Conservation (phyloP, 179 eudicot species). For the Silene coronaria region DNA sequence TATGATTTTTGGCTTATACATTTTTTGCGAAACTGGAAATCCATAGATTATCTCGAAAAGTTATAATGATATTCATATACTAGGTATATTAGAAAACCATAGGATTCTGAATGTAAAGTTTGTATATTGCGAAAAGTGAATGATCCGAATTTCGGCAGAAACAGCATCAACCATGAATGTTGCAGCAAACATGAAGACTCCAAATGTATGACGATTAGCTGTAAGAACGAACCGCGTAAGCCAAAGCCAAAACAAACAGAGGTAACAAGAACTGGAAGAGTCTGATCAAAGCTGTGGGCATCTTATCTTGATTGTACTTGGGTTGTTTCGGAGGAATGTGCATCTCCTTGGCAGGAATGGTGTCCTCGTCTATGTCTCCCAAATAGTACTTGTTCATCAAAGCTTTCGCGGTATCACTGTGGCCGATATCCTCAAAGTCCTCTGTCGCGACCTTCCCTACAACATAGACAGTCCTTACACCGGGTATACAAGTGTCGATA, state of each 20-base stretch:
- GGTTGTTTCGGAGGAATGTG: slow-evolving; percentile 72
- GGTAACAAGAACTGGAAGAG: slow-evolving; percentile 78
- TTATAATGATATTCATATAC: not conserved
- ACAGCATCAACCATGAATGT: not conserved
- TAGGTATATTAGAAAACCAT: not conserved
- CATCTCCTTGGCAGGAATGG: slow-evolving; percentile 41
- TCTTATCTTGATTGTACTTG: slow-evolving; percentile 61
- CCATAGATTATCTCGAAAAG: not conserved
- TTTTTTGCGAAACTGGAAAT: not conserved
- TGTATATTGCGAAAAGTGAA: not conserved
- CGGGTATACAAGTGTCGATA: too few species aligned
- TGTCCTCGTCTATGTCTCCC: slow-evolving; percentile 57
- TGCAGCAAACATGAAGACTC: not conserved
- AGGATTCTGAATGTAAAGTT: not conserved
- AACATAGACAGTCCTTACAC: too few species aligned
- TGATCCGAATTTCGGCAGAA: not conserved
- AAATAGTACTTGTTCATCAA: slow-evolving; percentile 62
- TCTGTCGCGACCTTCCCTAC: slow-evolving; percentile 85
- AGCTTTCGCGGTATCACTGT: slow-evolving; percentile 61
- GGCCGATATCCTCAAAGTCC: slow-evolving; percentile 93
- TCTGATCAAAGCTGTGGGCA: slow-evolving; percentile 57
- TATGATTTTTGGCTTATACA: too few species aligned
- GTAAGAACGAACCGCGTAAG: slow-evolving; percentile 56
- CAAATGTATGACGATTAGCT: slow-evolving; percentile 34
- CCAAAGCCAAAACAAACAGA: slow-evolving; percentile 55